Evolutionary conservation across 179 eudicot genomes (phyloP).

Genomic region (Beta lomatogona): DNA sequence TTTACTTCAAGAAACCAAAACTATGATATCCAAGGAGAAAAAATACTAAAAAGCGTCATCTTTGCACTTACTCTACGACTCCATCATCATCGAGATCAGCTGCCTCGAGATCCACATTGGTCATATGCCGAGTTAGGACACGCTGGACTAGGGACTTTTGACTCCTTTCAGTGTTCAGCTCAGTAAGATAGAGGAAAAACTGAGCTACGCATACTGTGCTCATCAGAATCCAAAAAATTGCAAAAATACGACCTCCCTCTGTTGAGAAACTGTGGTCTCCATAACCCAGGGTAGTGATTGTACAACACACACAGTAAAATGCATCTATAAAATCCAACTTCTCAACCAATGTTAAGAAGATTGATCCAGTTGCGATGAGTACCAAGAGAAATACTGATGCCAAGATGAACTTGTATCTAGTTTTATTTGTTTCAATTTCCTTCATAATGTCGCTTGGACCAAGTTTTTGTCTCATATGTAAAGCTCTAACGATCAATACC

Average conservation of each 20-base stretch:
- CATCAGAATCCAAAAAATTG: conserved; percentile 63
- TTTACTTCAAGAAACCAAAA: no score
- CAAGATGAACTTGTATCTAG: conserved; percentile 50
- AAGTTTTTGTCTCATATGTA: conserved; percentile 41
- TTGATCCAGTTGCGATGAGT: conserved; percentile 46
- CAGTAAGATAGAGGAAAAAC: conserved; percentile 67
- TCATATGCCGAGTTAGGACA: conserved; percentile 58
- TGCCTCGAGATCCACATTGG: conserved; percentile 63
- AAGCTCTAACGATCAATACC: conserved; percentile 47
- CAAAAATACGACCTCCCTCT: conserved; percentile 66
- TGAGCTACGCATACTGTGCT: conserved; percentile 73
- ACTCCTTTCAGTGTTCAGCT: conserved; percentile 61
- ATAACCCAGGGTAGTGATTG: conserved; percentile 79
- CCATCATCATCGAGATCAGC: conserved; percentile 81
- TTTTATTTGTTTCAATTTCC: conserved; percentile 55
- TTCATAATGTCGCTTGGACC: conserved; percentile 43
- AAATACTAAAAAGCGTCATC: background rate
- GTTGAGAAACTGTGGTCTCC: conserved; percentile 80
- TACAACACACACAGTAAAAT: conserved; percentile 80
- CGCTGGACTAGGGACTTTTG: conserved; percentile 40
- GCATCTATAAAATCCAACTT: conserved; percentile 55
- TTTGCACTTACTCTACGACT: conserved; percentile 53
- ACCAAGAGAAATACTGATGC: conserved; percentile 43
- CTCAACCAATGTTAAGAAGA: conserved; percentile 52
- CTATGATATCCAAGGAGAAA: background rate